A percentile compares a stretch with the other conserved stretches of the same genome.
phyloP scores from a whole-genome alignment of 192 early-diverging fungal genomes.

The Coemansia sp. region DNA sequence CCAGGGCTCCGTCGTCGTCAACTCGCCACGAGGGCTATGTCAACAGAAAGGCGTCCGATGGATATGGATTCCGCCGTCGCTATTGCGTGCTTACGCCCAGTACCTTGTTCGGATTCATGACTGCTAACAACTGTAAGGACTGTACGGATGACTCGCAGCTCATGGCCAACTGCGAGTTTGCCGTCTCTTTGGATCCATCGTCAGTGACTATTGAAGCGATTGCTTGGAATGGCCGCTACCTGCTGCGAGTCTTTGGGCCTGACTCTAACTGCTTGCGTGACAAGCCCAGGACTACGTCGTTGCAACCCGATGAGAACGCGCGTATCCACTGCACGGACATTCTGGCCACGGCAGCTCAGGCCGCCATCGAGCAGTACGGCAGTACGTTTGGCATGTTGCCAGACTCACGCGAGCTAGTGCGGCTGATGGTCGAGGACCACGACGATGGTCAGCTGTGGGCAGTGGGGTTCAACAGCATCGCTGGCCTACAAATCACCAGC shows the following conservation, averaged over 20 bases:
- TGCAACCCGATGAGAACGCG: constrained; percentile 29
- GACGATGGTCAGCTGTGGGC: constrained; percentile 56
- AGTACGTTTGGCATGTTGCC: constrained; percentile 55
- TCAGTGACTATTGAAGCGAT: constrained; percentile 52
- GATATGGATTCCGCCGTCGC: constrained; percentile 59
- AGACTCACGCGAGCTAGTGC: constrained; percentile 50
- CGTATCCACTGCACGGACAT: constrained; percentile 56
- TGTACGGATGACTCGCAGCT: constrained; percentile 22
- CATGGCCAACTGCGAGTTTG: constrained; percentile 44
- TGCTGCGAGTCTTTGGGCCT: constrained; percentile 53
- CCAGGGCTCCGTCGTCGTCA: constrained; percentile 25
- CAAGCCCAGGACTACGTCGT: constrained; percentile 39
- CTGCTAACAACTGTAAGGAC: constrained; percentile 43
- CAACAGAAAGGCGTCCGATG: constrained; percentile 48
- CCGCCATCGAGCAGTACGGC: constrained; percentile 55
- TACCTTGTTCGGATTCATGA: constrained; percentile 45
- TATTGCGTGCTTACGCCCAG: constrained; percentile 47
- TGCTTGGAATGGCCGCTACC: constrained; percentile 54
- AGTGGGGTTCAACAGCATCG: constrained; percentile 47
- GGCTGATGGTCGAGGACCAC: constrained; percentile 55
- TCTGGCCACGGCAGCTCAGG: constrained; percentile 52
- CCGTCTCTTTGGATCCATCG: constrained; percentile 43
- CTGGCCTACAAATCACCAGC: constrained; percentile 50
- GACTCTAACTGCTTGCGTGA: constrained; percentile 43
- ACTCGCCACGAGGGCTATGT: constrained; percentile 55